Percentiles rank a stretch among this genome's conserved stretches.
phyloP scores from a whole-genome alignment of 2,329 filamentous ascomycete genomes.

The Fusarium mangiferae region DNA sequence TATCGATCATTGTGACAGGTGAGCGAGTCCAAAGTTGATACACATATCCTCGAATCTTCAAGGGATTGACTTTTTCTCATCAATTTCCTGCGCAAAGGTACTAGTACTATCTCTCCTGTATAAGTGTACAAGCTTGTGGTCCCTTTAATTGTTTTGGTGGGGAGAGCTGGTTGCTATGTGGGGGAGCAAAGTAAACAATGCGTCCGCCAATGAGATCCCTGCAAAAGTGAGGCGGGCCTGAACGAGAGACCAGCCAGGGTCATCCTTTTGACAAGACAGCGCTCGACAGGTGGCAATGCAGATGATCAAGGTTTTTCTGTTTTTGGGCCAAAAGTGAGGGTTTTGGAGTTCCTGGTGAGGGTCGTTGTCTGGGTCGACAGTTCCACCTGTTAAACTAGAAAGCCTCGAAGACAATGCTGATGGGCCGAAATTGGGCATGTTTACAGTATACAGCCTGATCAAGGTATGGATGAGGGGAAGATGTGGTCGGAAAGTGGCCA shows the following conservation, averaged over 20 bases:
- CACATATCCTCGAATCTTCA: conserved; percentile 37
- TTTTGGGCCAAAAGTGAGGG: neutral
- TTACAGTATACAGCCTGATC: conserved; percentile 4
- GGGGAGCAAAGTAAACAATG: conserved; percentile 53
- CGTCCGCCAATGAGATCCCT: conserved; percentile 38
- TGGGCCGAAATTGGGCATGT: conserved; percentile 20
- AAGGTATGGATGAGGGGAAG: neutral
- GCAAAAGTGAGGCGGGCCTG: conserved; percentile 36
- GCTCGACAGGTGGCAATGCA: conserved; percentile 42
- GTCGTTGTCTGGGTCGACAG: conserved; percentile 36
- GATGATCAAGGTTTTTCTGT: conserved; percentile 16
- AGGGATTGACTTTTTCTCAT: conserved; percentile 22
- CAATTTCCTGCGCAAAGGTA: conserved; percentile 15
- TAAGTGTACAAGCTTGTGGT: conserved; percentile 31
- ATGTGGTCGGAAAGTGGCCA: neutral
- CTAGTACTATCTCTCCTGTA: conserved; percentile 21
- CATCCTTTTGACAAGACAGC: conserved; percentile 38
- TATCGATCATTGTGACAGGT: conserved; percentile 60
- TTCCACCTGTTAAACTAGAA: conserved; percentile 23
- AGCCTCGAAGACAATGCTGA: conserved; percentile 11
- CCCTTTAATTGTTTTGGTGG: conserved; percentile 41
- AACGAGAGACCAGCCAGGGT: conserved; percentile 19
- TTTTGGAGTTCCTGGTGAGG: conserved; percentile 6
- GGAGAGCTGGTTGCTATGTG: conserved; percentile 50
- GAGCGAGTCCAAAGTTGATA: conserved; percentile 20